Evolutionary conservation across 1,139 yeast species (phyloP).

Genomic region (Geotrichum australiense): DNA sequence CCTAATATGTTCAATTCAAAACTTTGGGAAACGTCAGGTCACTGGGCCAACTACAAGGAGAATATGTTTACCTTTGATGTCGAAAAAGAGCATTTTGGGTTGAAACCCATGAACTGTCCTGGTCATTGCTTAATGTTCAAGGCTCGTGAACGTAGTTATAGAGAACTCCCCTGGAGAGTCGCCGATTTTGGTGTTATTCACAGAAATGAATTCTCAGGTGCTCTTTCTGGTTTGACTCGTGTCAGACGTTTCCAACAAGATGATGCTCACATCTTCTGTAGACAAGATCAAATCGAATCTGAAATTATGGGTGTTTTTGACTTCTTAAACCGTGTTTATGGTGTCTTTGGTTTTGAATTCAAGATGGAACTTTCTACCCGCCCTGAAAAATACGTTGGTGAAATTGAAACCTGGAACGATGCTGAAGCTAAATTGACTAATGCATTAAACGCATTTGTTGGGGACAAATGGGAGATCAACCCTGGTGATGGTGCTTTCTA

Average conservation of each 20-base stretch:
- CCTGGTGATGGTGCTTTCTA: slow-evolving; percentile 98
- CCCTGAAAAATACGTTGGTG: slow-evolving; percentile 89
- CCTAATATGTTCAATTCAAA: slow-evolving; percentile 96
- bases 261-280: slow-evolving; percentile 96
- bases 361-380: slow-evolving; percentile 88
- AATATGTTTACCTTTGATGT: slow-evolving; percentile 96
- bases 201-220: slow-evolving; percentile 94
- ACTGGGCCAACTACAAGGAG: slow-evolving; percentile 95
- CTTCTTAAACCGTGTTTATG: slow-evolving; percentile 71
- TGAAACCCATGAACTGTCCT: slow-evolving; percentile 88
- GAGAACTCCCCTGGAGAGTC: slow-evolving; percentile 93
- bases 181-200: slow-evolving; percentile 95
- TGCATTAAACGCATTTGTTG: slow-evolving; percentile 70
- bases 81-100: slow-evolving; percentile 76
- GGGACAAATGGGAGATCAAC: slow-evolving; percentile 82
- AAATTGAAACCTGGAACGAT: slow-evolving; percentile 74
- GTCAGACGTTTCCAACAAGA: slow-evolving; percentile 98
- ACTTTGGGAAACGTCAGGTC: slow-evolving; percentile 97
- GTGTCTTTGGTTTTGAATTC: slow-evolving; percentile 80
- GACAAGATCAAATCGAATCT: slow-evolving; percentile 72
- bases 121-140: slow-evolving; percentile 92
- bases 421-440: slow-evolving; percentile 75
- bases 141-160: slow-evolving; percentile 81
- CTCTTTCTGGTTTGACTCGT: slow-evolving; percentile 80
- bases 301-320: slow-evolving; percentile 79